Base-by-base conservation (phyloP, 176 grass and related monocot genomes). In the Bromus sterilis region DNA sequence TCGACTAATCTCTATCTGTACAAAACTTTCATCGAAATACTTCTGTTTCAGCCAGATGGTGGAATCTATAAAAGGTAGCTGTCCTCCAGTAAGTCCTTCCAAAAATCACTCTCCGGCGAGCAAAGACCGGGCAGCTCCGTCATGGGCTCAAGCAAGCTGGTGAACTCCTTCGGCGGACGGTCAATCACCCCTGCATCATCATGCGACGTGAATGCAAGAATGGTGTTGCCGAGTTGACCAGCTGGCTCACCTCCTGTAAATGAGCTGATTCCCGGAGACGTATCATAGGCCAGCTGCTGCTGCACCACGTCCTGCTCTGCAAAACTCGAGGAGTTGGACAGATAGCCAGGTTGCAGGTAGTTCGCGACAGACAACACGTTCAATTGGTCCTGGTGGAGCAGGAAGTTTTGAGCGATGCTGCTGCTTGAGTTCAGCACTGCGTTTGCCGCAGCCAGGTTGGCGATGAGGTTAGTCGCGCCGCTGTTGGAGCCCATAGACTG, bases 91-190 rank as follows among this genome's bases (percentile, higher is more conserved):
- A 89, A 33, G 23, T 80, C 77, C 21, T 80, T 53, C 87, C 87
- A 89, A 77, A 80, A 41, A 28, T 89, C 87, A 9, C 81, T 60
- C 61, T 89, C 87, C 20, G 69, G 9, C 1, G 87, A 87, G 74
- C 66, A 83, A 4, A 78, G 35, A 36, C 11, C 34, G 24, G 86
- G 86, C 14, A 83, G 68, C 25, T 78, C 60, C 4, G 23, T 18
- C 6, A 12, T 18, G 9, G 73, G 74, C 87, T 76, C 81, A 39
- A 84, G 18, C 32, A 4, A 80, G 70, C 36, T 25, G 13, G 70
- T 20, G 20, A 84, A 80, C 36, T 57, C 32, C 39, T 84, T 31
- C 4, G 44, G 16, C 12, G 46, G 12, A 48, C 11, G 2, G 69
- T 60, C 69, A 32, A 9, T 48, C 4, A 37, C 36, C 3, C 39